phyloP scores from a whole-genome alignment of 192 early-diverging fungal species.

The Backusella sp. region DNA sequence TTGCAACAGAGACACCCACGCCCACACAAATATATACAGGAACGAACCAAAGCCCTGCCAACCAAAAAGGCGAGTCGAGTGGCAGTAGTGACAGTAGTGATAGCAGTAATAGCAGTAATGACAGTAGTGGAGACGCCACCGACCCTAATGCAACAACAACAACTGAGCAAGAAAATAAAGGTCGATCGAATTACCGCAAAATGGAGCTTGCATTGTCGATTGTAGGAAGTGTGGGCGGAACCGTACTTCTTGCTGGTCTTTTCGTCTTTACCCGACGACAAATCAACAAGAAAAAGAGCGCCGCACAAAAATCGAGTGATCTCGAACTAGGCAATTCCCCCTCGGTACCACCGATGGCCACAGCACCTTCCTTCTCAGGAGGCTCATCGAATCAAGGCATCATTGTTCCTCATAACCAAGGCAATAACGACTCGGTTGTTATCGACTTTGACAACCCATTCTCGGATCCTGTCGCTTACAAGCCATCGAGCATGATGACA shows the following conservation, averaged over 20 bases:
- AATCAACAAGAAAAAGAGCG: neutral
- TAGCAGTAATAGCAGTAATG: neutral
- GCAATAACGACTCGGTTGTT: neutral
- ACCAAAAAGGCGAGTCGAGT: conserved; percentile 5
- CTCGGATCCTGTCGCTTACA: neutral
- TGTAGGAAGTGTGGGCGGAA: conserved; percentile 16
- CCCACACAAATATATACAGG: neutral
- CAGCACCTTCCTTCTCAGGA: neutral
- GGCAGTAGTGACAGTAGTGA: neutral
- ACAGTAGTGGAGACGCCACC: neutral
- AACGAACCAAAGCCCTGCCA: neutral
- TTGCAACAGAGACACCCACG: conserved; percentile 6
- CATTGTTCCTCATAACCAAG: neutral
- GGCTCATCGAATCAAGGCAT: neutral
- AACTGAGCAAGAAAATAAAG: neutral
- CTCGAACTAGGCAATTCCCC: neutral
- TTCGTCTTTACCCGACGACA: neutral
- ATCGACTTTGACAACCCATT: neutral
- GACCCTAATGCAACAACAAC: neutral
- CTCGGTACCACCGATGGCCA: neutral
- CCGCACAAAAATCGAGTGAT: neutral
- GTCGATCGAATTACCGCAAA: neutral
- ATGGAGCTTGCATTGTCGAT: conserved; percentile 10
- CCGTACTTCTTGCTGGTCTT: neutral
- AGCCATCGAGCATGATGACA: neutral